These are phyloP conservation scores for Castanea mollissima DNA, from an alignment of 306 rosid genomes.

Conservation along the genomic window DNA sequence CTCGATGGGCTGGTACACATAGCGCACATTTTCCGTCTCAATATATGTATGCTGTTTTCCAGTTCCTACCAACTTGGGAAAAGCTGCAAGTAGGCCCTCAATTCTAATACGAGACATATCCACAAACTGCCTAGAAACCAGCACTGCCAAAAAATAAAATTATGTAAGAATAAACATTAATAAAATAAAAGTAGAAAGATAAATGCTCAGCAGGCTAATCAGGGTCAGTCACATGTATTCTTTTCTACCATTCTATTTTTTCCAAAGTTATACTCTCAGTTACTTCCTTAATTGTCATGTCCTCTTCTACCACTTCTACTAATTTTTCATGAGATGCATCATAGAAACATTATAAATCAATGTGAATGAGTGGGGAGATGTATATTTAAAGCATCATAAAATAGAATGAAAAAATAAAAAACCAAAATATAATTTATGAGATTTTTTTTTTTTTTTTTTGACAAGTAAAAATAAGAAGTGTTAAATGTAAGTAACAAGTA, in stretches of 20 bases:
- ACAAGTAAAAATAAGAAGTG: background rate
- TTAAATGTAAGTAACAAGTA: background rate
- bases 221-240: too few species aligned
- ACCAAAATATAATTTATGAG: background rate
- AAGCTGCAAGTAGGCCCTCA: conserved; percentile 97
- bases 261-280: too few species aligned
- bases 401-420: background rate
- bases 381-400: background rate
- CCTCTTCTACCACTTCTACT: too few species aligned
- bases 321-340: too few species aligned
- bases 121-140: conserved; percentile 88
- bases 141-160: conserved; percentile 44
- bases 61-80: conserved; percentile 92
- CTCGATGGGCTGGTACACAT: conserved; percentile 98
- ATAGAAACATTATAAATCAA: too few species aligned
- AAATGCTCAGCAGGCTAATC: too few species aligned
- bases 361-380: too few species aligned
- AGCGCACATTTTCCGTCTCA: conserved; percentile 96
- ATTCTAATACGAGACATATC: conserved; percentile 94
- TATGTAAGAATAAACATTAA: too few species aligned
- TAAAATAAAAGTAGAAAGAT: conserved; percentile 2
- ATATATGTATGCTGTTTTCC: conserved; percentile 95
- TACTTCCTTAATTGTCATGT: too few species aligned
- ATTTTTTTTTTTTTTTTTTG: too few species aligned
- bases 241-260: too few species aligned